Evolutionary conservation across 2,329 filamentous ascomycete species (phyloP), one percentile per base, ranked within the genome.

Genomic region (Calonectria pseudoturangicola): DNA sequence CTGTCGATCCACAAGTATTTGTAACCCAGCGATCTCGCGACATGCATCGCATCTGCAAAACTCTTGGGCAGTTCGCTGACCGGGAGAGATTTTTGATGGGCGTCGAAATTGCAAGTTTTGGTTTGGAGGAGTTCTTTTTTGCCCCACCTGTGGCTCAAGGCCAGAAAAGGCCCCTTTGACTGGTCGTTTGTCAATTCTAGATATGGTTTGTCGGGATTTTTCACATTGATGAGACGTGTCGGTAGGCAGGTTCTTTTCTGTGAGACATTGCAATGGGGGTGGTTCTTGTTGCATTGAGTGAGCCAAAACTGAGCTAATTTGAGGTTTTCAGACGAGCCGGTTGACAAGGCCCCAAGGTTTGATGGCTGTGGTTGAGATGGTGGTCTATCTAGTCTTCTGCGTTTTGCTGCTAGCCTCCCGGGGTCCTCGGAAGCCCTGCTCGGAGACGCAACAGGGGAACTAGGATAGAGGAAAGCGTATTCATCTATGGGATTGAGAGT

Each of bases 111-210:
- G 8, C 33, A 13, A 15, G 50, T 56, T 6, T 16, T 8, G 1
- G 73, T 72, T 9, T 27, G 30, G 9, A 72, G 33, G 25, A 36
- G 47, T 18, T 60, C 18, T 10, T 48, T 66, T 6, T 62, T 28
- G 1, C 73, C 73, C 73, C 73, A 75, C 25, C 45, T 60, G 45
- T 75, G 73, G 51, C 73, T 75, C 33, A 75, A 47, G 15, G 63
- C 73, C 6, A 72, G 41, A 28, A 72, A 74, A 2, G 69, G 66
- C 6, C 56, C 69, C 45, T 27, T 51, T 10, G 43, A 47, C 18
- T 41, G 36, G 3, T 56, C 3, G 3, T 12, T 39, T 9, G 71
- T 70, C 15, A 63, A 47, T 48, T 71, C 66, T 15, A 74, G 47
- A 21, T 70, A 64, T 28, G 66, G 66, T 36, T 25, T 66, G 12